Evolutionary conservation across 2,329 filamentous ascomycete genomes (phyloP).

Genomic region (Diplodia sapinea): DNA sequence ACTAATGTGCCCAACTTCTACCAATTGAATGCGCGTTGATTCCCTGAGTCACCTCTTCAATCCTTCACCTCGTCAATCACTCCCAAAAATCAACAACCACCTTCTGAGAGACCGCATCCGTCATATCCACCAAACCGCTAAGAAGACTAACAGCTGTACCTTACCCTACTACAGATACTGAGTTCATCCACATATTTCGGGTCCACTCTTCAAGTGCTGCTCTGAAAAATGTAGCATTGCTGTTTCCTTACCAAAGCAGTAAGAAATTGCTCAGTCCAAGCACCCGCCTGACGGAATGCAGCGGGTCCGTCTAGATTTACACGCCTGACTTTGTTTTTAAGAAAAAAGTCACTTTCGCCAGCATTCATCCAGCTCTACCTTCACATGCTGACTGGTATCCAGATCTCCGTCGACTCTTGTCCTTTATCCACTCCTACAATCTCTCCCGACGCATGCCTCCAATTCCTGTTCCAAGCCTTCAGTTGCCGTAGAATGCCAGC

Average conservation of each 20-base stretch:
- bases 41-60: background rate
- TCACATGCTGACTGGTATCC: background rate
- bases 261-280: background rate
- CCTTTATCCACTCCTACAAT: background rate
- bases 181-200: background rate
- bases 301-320: slow-evolving; percentile 11
- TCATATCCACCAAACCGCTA: background rate
- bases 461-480: background rate
- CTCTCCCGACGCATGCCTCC: background rate
- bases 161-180: background rate
- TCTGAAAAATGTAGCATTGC: slow-evolving; percentile 13
- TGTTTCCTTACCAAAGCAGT: slow-evolving; percentile 10
- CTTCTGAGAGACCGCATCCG: no score
- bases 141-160: background rate
- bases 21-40: background rate
- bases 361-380: background rate
- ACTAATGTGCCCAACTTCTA: background rate
- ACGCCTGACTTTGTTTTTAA: background rate
- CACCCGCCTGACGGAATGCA: background rate
- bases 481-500: slow-evolving; percentile 26
- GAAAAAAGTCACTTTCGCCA: background rate
- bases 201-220: background rate
- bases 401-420: background rate
- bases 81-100: background rate
- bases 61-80: background rate